These are phyloP conservation scores for Fusarium sp. DNA, from an alignment of 2,329 filamentous ascomycete genomes.

Conservation along the genomic window DNA sequence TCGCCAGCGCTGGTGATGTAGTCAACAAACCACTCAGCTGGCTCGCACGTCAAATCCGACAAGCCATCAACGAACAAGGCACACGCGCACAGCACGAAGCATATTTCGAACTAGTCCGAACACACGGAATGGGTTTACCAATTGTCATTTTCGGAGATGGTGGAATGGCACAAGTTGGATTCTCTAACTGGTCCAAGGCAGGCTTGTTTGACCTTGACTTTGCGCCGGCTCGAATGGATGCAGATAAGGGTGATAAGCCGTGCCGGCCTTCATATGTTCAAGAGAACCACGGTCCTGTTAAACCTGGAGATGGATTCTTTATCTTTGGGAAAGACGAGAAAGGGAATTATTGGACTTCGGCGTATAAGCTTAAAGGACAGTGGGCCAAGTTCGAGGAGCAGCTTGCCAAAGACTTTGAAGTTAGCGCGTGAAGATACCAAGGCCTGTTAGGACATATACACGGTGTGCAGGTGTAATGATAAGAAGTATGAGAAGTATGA, in stretches of 20 bases:
- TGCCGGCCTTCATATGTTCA: slow-evolving; percentile 10
- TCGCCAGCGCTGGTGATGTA: neutral
- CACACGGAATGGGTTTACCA: neutral
- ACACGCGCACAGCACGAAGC: slow-evolving; percentile 19
- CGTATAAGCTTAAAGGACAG: slow-evolving; percentile 26
- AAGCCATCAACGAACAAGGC: slow-evolving; percentile 14
- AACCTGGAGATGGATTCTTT: slow-evolving; percentile 14
- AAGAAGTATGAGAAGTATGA: neutral
- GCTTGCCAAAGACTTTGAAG: slow-evolving; percentile 11
- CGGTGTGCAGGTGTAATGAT: too few relatives aligned
- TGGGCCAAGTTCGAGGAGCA: slow-evolving; percentile 28
- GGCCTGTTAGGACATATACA: too few relatives aligned
- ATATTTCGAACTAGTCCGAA: neutral
- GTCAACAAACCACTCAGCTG: slow-evolving; percentile 9
- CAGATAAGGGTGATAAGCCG: neutral
- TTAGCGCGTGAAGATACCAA: neutral
- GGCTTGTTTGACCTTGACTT: slow-evolving; percentile 32
- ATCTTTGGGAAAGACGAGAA: slow-evolving; percentile 20
- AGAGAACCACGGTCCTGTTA: slow-evolving; percentile 5
- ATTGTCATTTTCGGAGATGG: neutral
- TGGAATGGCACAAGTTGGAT: slow-evolving; percentile 6
- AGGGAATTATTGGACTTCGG: slow-evolving; percentile 31
- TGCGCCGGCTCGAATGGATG: slow-evolving; percentile 1
- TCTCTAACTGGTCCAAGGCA: slow-evolving; percentile 35
- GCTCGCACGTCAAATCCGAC: slow-evolving; percentile 8